Conservation (phyloP, 2,329 filamentous ascomycete genomes). For the Botrytis fabae region DNA sequence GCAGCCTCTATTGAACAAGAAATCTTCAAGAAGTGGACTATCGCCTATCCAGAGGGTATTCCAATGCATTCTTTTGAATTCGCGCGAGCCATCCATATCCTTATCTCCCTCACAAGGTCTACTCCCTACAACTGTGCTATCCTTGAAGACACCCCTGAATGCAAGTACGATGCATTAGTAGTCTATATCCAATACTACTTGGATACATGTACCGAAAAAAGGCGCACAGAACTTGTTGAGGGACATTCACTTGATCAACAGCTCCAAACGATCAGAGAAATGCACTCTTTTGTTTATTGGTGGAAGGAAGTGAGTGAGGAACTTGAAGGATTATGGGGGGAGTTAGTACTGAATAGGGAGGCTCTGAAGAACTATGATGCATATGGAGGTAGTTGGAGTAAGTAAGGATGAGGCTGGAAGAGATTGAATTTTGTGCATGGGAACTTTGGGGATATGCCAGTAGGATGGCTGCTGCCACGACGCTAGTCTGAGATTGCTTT, state of each 20-base stretch:
- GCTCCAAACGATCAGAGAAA: too few species aligned
- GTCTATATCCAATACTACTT: not conserved
- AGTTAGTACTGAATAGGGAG: not conserved
- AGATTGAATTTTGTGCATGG: too few species aligned
- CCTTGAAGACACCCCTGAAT: not conserved
- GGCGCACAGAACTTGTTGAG: not conserved
- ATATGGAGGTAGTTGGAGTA: not conserved
- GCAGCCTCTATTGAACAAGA: not conserved
- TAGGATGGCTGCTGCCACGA: not conserved
- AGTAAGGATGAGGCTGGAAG: not conserved
- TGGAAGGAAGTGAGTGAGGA: not conserved
- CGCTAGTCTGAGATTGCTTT: not conserved
- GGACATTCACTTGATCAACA: not conserved
- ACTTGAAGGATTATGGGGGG: not conserved
- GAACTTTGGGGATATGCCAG: not conserved
- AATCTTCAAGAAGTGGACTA: not conserved
- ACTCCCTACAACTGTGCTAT: not conserved
- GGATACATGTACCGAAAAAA: not conserved
- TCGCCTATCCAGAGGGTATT: not conserved
- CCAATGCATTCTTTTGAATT: not conserved
- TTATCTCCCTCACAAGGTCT: not conserved
- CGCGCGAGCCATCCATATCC: not conserved
- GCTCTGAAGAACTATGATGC: not conserved
- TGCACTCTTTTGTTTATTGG: not conserved
- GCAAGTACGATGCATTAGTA: not conserved